Evolutionary conservation across 495 filamentous ascomycete species (phyloP).

Genomic region (Xylaria intraflava): DNA sequence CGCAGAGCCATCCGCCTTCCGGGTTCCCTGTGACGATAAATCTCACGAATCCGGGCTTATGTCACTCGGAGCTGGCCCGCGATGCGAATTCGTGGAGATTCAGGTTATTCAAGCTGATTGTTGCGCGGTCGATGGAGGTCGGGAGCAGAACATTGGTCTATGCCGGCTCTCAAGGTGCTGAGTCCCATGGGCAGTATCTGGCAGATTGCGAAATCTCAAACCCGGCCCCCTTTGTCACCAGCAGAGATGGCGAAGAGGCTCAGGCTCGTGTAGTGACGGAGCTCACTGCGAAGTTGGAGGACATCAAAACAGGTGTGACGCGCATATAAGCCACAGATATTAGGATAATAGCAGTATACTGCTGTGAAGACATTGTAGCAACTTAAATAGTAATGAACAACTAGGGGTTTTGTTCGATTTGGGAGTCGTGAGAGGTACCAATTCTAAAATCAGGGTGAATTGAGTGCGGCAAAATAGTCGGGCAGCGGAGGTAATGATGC

Average conservation of each 20-base stretch:
- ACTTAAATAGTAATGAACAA: no score
- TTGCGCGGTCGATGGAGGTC: slow-evolving; percentile 36
- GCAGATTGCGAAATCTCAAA: slow-evolving; percentile 22
- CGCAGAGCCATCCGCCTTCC: not conserved
- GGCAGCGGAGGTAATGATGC: no score
- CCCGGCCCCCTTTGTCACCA: not conserved
- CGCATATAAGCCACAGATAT: not conserved
- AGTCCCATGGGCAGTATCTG: slow-evolving; percentile 42
- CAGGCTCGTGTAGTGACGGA: not conserved
- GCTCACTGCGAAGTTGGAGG: no score
- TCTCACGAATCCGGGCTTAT: slow-evolving; percentile 9
- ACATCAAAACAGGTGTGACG: not conserved
- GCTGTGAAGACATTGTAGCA: no score
- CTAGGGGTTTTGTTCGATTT: no score
- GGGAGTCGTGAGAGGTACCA: no score
- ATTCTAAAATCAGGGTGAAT: no score
- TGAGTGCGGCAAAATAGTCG: no score
- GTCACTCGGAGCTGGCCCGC: not conserved
- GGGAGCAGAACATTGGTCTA: slow-evolving; percentile 40
- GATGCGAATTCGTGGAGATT: not conserved
- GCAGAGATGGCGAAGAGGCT: not conserved
- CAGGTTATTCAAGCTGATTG: slow-evolving; percentile 20
- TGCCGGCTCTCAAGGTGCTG: slow-evolving; percentile 26
- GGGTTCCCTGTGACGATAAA: slow-evolving; percentile 3
- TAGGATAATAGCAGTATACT: not conserved